Evolutionary conservation across 1,139 yeast genomes (phyloP).

Genomic region (Kurtzmaniella quercitrusa): DNA sequence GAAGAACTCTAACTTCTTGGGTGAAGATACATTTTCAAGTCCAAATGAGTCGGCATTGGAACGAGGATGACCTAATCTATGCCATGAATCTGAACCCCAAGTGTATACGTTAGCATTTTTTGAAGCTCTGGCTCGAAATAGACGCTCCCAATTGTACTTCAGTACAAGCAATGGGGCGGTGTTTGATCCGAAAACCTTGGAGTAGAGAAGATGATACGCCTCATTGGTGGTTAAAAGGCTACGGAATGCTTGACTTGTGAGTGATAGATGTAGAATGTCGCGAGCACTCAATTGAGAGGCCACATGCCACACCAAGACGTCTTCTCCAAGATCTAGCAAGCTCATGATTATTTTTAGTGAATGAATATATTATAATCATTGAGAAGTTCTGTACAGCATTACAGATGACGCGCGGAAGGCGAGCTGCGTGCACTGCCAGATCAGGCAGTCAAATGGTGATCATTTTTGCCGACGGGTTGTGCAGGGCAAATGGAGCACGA

Average conservation of each 20-base stretch:
- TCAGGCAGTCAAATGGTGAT: not conserved
- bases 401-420: not conserved
- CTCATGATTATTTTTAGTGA: constrained; percentile 6
- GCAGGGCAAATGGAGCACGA: not conserved
- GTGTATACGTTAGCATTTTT: constrained; percentile 45
- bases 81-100: constrained; percentile 58
- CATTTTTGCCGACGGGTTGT: not conserved
- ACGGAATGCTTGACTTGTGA: constrained; percentile 35
- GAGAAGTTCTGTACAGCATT: not conserved
- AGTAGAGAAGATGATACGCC: constrained; percentile 37
- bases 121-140: constrained; percentile 41
- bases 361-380: too few relatives aligned
- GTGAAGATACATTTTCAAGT: constrained; percentile 33
- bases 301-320: constrained; percentile 38
- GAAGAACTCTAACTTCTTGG: constrained; percentile 35
- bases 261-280: constrained; percentile 47
- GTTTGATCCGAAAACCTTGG: constrained; percentile 45
- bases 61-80: constrained; percentile 53
- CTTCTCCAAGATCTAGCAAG: constrained; percentile 32
- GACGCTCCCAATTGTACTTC: constrained; percentile 44
- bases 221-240: constrained; percentile 21
- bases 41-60: constrained; percentile 19
- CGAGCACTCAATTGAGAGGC: constrained; percentile 34
- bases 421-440: not conserved
- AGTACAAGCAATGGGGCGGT: constrained; percentile 39